These are phyloP conservation scores for Cajanus cajan DNA, from an alignment of 306 rosid species.

Conservation along the genomic window DNA sequence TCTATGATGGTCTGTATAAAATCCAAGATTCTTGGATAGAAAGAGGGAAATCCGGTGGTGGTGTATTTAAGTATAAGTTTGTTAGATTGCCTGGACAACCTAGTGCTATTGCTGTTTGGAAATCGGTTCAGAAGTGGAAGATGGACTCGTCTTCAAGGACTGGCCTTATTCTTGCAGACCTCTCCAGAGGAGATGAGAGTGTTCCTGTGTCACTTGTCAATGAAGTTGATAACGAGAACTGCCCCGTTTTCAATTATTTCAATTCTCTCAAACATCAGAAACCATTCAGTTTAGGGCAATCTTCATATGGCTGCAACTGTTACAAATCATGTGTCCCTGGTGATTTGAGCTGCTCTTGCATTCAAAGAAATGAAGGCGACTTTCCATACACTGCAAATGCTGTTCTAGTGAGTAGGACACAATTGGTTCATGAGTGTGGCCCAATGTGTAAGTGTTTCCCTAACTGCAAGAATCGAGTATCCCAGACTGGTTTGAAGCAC, in stretches of 20 bases:
- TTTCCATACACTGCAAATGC: slow-evolving; percentile 58
- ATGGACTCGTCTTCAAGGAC: slow-evolving; percentile 33
- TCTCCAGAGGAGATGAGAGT: slow-evolving; percentile 56
- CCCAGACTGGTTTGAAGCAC: slow-evolving; percentile 51
- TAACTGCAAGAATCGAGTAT: slow-evolving; percentile 62
- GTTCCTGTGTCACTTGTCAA: slow-evolving; percentile 64
- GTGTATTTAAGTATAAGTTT: slow-evolving; percentile 64
- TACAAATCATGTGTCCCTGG: slow-evolving; percentile 51
- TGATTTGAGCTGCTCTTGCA: slow-evolving; percentile 58
- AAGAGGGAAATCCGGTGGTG: slow-evolving; percentile 54
- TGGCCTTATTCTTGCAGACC: slow-evolving; percentile 56
- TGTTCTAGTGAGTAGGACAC: slow-evolving; percentile 52
- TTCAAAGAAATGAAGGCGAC: slow-evolving; percentile 56
- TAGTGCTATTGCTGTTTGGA: slow-evolving; percentile 53
- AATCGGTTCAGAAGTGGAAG: slow-evolving; percentile 53
- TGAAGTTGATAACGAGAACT: slow-evolving; percentile 59
- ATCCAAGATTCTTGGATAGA: slow-evolving; percentile 60
- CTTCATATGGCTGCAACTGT: slow-evolving; percentile 52
- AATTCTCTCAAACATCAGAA: slow-evolving; percentile 44
- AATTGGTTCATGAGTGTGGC: slow-evolving; percentile 66
- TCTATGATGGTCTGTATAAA: slow-evolving; percentile 67
- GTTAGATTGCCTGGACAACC: slow-evolving; percentile 61
- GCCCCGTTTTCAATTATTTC: slow-evolving; percentile 58
- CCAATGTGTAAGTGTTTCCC: slow-evolving; percentile 56
- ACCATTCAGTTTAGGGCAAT: slow-evolving; percentile 32